Evolutionary conservation across 2,329 filamentous ascomycete species (phyloP), one percentile per base, ranked within the genome.

Genomic region (Coniella vitis): DNA sequence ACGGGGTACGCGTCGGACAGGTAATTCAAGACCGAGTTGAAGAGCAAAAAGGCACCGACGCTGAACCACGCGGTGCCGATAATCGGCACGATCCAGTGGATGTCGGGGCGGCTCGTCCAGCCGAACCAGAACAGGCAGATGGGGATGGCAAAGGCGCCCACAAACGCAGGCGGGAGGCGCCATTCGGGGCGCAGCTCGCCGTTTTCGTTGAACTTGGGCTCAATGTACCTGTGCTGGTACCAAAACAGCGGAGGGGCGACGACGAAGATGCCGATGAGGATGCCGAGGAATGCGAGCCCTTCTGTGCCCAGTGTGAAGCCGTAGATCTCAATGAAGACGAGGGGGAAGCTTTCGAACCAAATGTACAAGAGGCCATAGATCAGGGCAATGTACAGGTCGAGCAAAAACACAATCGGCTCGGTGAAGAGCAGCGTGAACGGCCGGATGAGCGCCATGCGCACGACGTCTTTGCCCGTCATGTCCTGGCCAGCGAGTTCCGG

Each of bases 211-310:
- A 86, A 84, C 37, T 82, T 74, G 35, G 83, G 67, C 17, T 78
- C 71, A 56, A 84, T 81, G 12, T 80, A 80, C 14, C 77, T 80
- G 61, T 79, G 82, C 29, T 83, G 70, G 60, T 84, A 85, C 22
- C 84, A 61, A 29, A 83, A 76, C 25, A 81, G 81, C 21, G 83
- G 63, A 22, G 84, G 57, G 1, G 60, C 45, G 2, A 63, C 79
- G 78, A 75, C 56, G 3, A 72, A 54, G 48, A 68, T 70, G 12
- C 69, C 66, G 5, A 75, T 65, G 20, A 73, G 60, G 55, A 77
- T 70, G 45, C 68, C 69, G 4, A 74, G 58, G 60, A 77, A 79
- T 5, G 71, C 67, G 0, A 78, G 59, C 4, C 74, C 73, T 43
- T 71, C 61, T 40, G 69, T 57, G 4, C 73, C 71, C 1, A 74